Conservation (phyloP, 306 rosid species). For the Boehmeria nivea region DNA sequence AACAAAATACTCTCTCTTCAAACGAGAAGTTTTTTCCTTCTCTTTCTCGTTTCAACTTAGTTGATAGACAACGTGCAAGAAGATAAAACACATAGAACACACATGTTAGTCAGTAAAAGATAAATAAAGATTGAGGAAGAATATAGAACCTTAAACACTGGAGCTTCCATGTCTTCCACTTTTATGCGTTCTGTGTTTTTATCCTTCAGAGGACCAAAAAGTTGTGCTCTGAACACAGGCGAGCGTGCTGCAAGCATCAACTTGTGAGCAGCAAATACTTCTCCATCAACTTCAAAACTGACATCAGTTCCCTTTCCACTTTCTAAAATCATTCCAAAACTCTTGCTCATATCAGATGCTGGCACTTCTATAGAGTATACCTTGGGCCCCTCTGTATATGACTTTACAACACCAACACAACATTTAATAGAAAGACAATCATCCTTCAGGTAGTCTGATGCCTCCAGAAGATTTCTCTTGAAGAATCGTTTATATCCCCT, state of each 20-base stretch:
- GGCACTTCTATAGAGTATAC: conserved; percentile 42
- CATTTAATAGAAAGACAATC: conserved; percentile 53
- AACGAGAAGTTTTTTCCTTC: too few species aligned
- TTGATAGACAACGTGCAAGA: too few species aligned
- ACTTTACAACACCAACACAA: conserved; percentile 54
- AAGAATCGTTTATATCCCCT: conserved; percentile 68
- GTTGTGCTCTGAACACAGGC: conserved; percentile 59
- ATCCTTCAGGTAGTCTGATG: conserved; percentile 54
- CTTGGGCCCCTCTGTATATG: conserved; percentile 48
- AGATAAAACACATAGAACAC: not conserved
- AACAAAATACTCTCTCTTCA: too few species aligned
- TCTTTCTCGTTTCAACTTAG: too few species aligned
- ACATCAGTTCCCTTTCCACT: conserved; percentile 52
- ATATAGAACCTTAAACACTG: conserved; percentile 48
- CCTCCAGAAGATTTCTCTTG: conserved; percentile 46
- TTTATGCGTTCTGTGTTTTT: conserved; percentile 37
- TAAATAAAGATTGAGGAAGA: not conserved
- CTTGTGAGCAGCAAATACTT: conserved; percentile 52
- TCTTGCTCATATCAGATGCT: conserved; percentile 38
- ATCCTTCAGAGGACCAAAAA: conserved; percentile 62
- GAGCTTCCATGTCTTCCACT: conserved; percentile 51
- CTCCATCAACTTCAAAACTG: conserved; percentile 50
- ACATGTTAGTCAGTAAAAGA: too few species aligned
- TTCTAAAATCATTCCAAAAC: conserved; percentile 53
- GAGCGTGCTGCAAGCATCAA: conserved; percentile 60